phyloP scores from a whole-genome alignment of 1,139 yeast genomes.

The Kodamaea plutei region DNA sequence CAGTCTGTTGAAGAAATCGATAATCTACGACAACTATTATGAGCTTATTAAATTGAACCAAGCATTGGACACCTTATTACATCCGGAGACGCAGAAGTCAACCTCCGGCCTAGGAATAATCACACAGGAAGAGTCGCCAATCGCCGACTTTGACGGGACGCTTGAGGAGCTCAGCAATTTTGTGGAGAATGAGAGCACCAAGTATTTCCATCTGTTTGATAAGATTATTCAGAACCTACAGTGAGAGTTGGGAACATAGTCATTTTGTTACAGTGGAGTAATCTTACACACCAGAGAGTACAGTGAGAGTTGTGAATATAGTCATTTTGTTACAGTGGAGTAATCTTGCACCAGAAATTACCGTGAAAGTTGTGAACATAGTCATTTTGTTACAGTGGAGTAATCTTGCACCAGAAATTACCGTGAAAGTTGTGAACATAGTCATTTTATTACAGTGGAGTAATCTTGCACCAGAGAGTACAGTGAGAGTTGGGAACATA shows the following conservation, averaged over 20 bases:
- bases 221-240: slow-evolving; percentile 16
- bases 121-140: slow-evolving; percentile 5
- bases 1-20: slow-evolving; percentile 42
- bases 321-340: too few species aligned
- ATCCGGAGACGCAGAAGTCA: slow-evolving; percentile 12
- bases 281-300: too few species aligned
- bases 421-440: too few species aligned
- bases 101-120: slow-evolving; percentile 10
- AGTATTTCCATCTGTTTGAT: slow-evolving; percentile 28
- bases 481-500: not conserved
- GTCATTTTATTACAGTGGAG: too few species aligned
- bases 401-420: too few species aligned
- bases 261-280: too few species aligned
- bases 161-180: slow-evolving; percentile 27
- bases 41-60: slow-evolving; percentile 42
- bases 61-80: slow-evolving; percentile 29
- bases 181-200: slow-evolving; percentile 19
- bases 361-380: too few species aligned
- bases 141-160: slow-evolving; percentile 18
- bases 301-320: too few species aligned
- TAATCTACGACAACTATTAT: slow-evolving; percentile 45
- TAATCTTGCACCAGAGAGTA: too few species aligned
- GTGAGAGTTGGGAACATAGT: not conserved
- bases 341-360: too few species aligned
- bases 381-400: too few species aligned